Base-by-base conservation (phyloP, 495 filamentous ascomycete species). In the Cairneyella variabilis region DNA sequence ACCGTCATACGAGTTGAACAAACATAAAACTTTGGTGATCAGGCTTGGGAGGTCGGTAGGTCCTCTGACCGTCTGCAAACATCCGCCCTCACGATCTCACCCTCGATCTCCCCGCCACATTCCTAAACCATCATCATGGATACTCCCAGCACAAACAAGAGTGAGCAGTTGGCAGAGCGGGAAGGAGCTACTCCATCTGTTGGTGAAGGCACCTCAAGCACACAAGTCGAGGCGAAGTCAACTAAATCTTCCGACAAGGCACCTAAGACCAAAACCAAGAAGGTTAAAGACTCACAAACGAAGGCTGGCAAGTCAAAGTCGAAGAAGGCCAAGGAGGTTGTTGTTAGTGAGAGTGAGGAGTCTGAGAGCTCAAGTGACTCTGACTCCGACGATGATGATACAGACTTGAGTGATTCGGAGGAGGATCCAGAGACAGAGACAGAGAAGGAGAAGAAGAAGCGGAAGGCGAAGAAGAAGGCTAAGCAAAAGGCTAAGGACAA, bases 381-480 rank as follows among this genome's bases (percentile, higher is more conserved):
- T 23, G 61, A 59, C 37, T 59, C 55, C 34, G 59, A 57, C 44
- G 46, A 51, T 8, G 54, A 41, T 32, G 60, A 64, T 38, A 61
- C 58, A 4, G 54, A 56, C 4, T 53, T 45, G 26, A 51, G 44
- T 28, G 60, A 54, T 1, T 64, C 66, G 37, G 55, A 61, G 22
- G 38, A 54, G 17, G 57, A 67, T 12, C 64, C 63, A 3, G 63
- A 69, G 16, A 63, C 65, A 3, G 70, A 69, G 38, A 73, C 66
- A 50, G 74, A 74, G 60, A 66, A 63, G 34, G 53, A 59, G n/a
- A 58, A 67, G 43, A 73, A 67, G 65, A 78, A 75, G 64, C 38
- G 64, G 30, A 74, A 71, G 48, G 58, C 53, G 48, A 74, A 71
- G 62, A 74, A 71, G 51, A 48, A 63, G 40, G 59, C 64, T 2